Conservation (phyloP, 2,329 filamentous ascomycete species). For the Thyridium curvatum region DNA sequence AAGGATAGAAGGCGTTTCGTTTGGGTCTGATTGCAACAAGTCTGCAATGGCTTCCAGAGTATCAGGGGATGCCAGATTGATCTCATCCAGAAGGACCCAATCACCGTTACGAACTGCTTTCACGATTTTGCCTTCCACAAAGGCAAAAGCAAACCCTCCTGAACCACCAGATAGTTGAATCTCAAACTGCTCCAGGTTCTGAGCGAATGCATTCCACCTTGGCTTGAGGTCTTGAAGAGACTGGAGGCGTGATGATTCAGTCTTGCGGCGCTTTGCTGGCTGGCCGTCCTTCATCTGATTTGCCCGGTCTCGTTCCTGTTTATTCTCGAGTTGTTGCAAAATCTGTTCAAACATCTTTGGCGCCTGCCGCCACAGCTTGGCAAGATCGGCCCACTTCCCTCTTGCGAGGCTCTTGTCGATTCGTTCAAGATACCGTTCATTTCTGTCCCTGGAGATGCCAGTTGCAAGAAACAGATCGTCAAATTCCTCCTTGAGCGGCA, state of each 20-base stretch:
- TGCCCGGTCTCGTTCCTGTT: constrained; percentile 28
- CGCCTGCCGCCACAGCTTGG: constrained; percentile 83
- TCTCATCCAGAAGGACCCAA: constrained; percentile 95
- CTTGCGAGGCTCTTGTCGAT: constrained; percentile 74
- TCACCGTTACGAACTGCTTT: constrained; percentile 94
- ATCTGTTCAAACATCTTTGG: constrained; percentile 79
- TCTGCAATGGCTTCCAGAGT: constrained; percentile 92
- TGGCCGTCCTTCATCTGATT: constrained; percentile 39
- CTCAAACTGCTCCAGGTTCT: constrained; percentile 71
- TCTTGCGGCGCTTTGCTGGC: constrained; percentile 65
- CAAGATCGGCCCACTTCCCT: constrained; percentile 80
- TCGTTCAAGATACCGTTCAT: constrained; percentile 77
- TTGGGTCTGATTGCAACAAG: constrained; percentile 67
- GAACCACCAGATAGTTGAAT: constrained; percentile 68
- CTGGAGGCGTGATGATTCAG: constrained; percentile 57
- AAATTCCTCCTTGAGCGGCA: constrained; percentile 91
- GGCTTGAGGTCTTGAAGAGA: constrained; percentile 50
- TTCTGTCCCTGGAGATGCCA: constrained; percentile 78
- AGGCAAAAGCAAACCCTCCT: constrained; percentile 83
- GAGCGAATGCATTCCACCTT: constrained; percentile 76
- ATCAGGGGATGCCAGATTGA: constrained; percentile 91
- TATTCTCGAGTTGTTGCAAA: constrained; percentile 45
- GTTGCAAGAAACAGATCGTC: constrained; percentile 82
- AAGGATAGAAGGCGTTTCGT: constrained; percentile 71
- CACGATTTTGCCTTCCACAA: constrained; percentile 92